A percentile compares a stretch with the other conserved stretches of the same genome.
Evolutionary conservation across 75 land plant genomes (phyloP).

Genomic region (Gnetum montanum): DNA sequence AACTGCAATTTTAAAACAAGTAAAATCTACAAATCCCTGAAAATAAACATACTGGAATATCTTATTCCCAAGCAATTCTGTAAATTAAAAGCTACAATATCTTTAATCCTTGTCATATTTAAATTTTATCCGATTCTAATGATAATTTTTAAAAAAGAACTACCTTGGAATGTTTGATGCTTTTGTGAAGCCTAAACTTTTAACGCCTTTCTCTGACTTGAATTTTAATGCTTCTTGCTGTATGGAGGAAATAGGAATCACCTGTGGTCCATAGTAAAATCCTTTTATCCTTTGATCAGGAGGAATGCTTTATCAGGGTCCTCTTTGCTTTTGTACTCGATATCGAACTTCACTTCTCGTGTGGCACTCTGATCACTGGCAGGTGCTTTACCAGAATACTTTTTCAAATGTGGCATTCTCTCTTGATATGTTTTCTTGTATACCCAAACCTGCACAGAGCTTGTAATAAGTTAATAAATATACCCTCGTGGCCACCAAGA

Average conservation of each 20-base stretch:
- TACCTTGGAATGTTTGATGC: conserved; percentile 73
- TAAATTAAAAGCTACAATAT: no score
- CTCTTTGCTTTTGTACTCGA: conserved; percentile 72
- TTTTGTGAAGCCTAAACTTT: conserved; percentile 79
- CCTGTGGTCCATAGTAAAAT: conserved; percentile 86
- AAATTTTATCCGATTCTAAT: no score
- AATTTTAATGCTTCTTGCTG: conserved; percentile 76
- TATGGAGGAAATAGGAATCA: conserved; percentile 65
- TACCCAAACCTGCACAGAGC: conserved; percentile 97
- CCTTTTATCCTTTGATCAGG: conserved; percentile 91
- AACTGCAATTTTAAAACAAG: no score
- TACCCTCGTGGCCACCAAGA: neutral
- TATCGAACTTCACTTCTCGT: conserved; percentile 83
- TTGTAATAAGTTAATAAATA: neutral
- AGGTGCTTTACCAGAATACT: conserved; percentile 88
- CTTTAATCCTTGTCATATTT: no score
- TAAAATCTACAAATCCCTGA: no score
- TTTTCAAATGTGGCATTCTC: conserved; percentile 75
- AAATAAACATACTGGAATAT: no score
- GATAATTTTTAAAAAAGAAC: conserved; percentile 1
- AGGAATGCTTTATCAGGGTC: conserved; percentile 64
- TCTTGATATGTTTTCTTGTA: conserved; percentile 90
- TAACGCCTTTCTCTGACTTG: conserved; percentile 81
- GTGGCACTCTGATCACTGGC: conserved; percentile 56
- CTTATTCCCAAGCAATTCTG: no score